Evolutionary conservation across 768 basidiomycete genomes (phyloP).

Genomic region (Nevesoporus exiguus): DNA sequence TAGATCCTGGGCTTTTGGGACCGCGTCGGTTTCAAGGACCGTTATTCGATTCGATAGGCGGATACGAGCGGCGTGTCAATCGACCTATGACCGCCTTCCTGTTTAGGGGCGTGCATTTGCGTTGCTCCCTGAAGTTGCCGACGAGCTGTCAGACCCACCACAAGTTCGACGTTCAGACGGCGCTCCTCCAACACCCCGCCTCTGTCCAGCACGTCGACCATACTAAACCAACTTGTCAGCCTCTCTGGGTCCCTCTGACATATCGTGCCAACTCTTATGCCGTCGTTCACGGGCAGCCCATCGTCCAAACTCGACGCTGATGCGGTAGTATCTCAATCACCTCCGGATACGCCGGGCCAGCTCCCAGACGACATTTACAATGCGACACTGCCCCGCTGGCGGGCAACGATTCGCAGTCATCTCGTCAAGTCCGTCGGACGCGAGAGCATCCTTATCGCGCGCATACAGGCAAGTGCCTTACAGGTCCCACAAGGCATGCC

Average conservation of each 20-base stretch:
- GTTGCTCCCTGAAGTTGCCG: too few species aligned
- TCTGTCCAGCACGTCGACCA: neutral
- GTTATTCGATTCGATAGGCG: constrained; percentile 1
- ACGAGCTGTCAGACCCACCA: neutral
- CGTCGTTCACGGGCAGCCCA: neutral
- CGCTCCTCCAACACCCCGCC: neutral
- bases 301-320: neutral
- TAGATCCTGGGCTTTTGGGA: neutral
- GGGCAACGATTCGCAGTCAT: constrained; percentile 52
- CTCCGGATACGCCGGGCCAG: constrained; percentile 11
- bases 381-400: constrained; percentile 59
- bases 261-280: neutral
- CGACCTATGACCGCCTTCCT: neutral
- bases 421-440: constrained; percentile 51
- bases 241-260: neutral
- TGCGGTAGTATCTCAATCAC: neutral
- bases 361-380: constrained; percentile 57
- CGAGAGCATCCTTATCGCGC: constrained; percentile 61
- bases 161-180: neutral
- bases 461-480: constrained; percentile 54
- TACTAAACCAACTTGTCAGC: neutral
- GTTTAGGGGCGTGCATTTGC: neutral
- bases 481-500: neutral
- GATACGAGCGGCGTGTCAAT: too few species aligned
- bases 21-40: neutral